Conservation (phyloP, 495 filamentous ascomycete species). For the Aspergillus sclerotiicarbonarius region DNA sequence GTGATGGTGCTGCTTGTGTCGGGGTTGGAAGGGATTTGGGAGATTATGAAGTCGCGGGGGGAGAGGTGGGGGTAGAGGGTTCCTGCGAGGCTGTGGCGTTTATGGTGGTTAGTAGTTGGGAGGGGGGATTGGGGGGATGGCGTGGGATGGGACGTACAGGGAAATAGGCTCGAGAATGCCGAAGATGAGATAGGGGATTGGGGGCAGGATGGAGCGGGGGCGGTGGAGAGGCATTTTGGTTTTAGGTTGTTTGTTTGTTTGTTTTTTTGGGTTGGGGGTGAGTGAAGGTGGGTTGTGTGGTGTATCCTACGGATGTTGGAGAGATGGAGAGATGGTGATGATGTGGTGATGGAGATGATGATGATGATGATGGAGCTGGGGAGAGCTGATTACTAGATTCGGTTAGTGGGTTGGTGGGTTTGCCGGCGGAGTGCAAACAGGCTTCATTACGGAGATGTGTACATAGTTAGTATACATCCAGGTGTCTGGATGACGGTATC, state of each 20-base stretch:
- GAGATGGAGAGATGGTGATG: not conserved
- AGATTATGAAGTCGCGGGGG: slow-evolving; percentile 57
- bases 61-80: slow-evolving; percentile 52
- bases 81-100: slow-evolving; percentile 55
- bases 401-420: not conserved
- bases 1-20: slow-evolving; percentile 23
- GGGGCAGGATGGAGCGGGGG: slow-evolving; percentile 39
- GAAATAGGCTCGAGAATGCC: slow-evolving; percentile 65
- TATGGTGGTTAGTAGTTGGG: slow-evolving; percentile 8
- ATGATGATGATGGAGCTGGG: not conserved
- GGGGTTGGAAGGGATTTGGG: slow-evolving; percentile 51
- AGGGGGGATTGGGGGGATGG: not conserved
- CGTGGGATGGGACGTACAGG: slow-evolving; percentile 45
- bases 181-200: slow-evolving; percentile 45
- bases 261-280: not conserved
- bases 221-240: slow-evolving; percentile 21
- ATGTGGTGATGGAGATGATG: not conserved
- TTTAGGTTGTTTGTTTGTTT: not conserved
- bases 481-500: too few relatives aligned
- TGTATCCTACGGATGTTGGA: not conserved
- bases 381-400: not conserved
- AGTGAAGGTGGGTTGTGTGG: not conserved
- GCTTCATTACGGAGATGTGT: too few relatives aligned
- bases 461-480: too few relatives aligned
- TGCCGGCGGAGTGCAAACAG: not conserved